Percentiles rank a stretch among this genome's conserved stretches.
phyloP scores from a whole-genome alignment of 2,329 filamentous ascomycete species.

The Scytalidium sp. region DNA sequence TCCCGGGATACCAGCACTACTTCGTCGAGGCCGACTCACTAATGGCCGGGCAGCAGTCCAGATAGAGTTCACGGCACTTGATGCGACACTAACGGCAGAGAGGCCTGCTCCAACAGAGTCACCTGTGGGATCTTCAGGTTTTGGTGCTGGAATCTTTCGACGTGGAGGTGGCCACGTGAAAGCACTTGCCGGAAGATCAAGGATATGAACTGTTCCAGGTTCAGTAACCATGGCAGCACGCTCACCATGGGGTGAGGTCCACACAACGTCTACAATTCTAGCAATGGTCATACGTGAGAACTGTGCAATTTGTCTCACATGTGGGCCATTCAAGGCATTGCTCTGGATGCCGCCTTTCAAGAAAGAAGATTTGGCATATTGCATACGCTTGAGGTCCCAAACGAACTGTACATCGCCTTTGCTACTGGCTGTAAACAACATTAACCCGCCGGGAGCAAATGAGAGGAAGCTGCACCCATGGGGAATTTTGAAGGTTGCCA shows the following conservation, averaged over 20 bases:
- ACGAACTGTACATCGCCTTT: constrained; percentile 82
- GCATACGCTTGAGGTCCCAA: constrained; percentile 72
- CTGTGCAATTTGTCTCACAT: constrained; percentile 80
- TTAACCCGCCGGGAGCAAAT: constrained; percentile 70
- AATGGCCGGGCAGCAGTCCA: constrained; percentile 29
- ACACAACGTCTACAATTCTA: constrained; percentile 84
- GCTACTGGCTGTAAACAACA: constrained; percentile 74
- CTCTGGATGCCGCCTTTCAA: constrained; percentile 49
- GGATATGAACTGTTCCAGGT: constrained; percentile 90
- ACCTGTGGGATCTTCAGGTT: constrained; percentile 8
- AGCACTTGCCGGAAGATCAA: constrained; percentile 78
- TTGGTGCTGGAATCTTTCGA: constrained; percentile 28
- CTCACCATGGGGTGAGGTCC: constrained; percentile 79
- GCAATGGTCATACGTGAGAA: constrained; percentile 92
- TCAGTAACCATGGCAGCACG: constrained; percentile 87
- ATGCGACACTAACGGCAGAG: constrained; percentile 35
- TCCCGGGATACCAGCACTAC: constrained; percentile 25
- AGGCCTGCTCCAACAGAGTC: constrained; percentile 45
- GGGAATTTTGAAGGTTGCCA: constrained; percentile 68
- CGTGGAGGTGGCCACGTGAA: constrained; percentile 83
- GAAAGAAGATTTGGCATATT: constrained; percentile 59
- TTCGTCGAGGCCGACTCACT: constrained; percentile 27
- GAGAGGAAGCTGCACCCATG: constrained; percentile 80
- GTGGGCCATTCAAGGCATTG: constrained; percentile 38
- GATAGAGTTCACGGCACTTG: constrained; percentile 27